A percentile compares a stretch with the other conserved stretches of the same genome.
Evolutionary conservation across 2,329 filamentous ascomycete species (phyloP).

Genomic region (Colletotrichum camelliae): DNA sequence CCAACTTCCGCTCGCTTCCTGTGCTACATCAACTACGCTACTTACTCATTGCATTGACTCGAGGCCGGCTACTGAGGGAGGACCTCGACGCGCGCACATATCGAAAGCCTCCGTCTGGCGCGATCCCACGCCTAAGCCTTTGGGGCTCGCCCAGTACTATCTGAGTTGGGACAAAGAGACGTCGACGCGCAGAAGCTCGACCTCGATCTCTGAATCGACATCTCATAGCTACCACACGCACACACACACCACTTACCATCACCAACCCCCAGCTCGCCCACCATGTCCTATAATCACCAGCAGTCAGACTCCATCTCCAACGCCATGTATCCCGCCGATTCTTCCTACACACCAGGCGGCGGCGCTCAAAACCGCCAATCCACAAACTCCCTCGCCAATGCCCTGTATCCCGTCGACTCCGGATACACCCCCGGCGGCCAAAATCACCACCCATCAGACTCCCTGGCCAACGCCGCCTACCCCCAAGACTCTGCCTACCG

Average conservation of each 20-base stretch:
- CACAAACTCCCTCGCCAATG: constrained; percentile 14
- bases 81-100: neutral
- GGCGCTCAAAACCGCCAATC: neutral
- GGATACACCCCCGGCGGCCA: constrained; percentile 6
- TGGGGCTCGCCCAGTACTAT: neutral
- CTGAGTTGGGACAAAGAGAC: neutral
- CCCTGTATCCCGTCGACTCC: constrained; percentile 19
- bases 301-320: constrained; percentile 7
- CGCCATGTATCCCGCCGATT: constrained; percentile 6
- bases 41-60: neutral
- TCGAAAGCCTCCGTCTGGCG: neutral
- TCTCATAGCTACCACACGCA: neutral
- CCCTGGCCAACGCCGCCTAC: constrained; percentile 21
- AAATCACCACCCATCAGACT: neutral
- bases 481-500: constrained; percentile 17
- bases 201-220: neutral
- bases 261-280: neutral
- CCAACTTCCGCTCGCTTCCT: neutral
- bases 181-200: neutral
- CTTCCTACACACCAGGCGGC: neutral
- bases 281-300: constrained; percentile 12
- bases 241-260: neutral
- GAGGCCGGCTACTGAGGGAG: neutral
- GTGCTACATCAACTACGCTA: neutral
- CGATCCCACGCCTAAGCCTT: neutral